Evolutionary conservation across 306 rosid species (phyloP).

Genomic region (Prunus campanulata): DNA sequence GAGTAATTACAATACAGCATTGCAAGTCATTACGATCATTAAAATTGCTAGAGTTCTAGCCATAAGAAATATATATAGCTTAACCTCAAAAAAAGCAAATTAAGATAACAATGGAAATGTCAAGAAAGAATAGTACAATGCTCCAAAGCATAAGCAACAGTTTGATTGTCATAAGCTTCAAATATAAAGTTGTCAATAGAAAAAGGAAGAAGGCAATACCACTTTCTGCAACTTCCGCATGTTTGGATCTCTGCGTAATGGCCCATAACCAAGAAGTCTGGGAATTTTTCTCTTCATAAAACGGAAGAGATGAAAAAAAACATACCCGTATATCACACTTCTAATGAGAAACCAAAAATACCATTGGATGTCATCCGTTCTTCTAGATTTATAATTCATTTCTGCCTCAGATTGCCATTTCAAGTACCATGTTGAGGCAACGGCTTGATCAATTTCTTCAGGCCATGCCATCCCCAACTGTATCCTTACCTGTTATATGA

Average conservation of each 20-base stretch:
- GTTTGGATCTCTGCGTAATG: constrained; percentile 70
- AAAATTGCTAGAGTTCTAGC: neutral
- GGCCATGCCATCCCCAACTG: constrained; percentile 94
- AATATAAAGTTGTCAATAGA: constrained; percentile 14
- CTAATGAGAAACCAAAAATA: constrained; percentile 55
- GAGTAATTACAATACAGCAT: neutral
- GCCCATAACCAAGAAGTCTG: constrained; percentile 70
- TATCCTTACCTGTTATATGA: constrained; percentile 58
- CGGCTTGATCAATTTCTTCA: constrained; percentile 70
- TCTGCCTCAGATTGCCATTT: constrained; percentile 91
- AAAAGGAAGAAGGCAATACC: constrained; percentile 54
- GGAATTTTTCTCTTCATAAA: constrained; percentile 54
- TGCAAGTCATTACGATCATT: neutral
- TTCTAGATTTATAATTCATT: constrained; percentile 47
- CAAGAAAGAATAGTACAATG: neutral
- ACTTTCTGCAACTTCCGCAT: constrained; percentile 57
- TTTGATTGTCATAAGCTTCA: constrained; percentile 16
- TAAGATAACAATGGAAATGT: neutral
- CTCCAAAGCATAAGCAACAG: constrained; percentile 13
- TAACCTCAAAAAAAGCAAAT: neutral
- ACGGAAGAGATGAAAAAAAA: constrained; percentile 51
- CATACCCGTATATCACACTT: constrained; percentile 52
- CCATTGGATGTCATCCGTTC: constrained; percentile 47
- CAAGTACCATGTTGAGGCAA: constrained; percentile 76
- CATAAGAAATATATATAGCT: neutral